phyloP scores from a whole-genome alignment of 1,139 yeast species.

The Saccharomyces pastorianus region DNA sequence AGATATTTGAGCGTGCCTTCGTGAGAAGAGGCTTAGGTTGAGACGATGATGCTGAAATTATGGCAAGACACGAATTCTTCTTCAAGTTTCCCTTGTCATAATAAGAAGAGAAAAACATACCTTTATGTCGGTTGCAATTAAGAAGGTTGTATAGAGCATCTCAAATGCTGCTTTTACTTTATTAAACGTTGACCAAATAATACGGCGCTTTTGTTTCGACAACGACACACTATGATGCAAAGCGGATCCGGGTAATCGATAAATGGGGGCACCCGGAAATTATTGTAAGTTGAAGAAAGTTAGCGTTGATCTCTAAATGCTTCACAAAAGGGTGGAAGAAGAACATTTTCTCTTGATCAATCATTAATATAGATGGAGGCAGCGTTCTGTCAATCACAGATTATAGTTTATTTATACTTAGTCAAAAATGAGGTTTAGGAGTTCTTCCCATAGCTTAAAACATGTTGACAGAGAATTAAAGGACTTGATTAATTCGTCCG shows the following conservation, averaged over 20 bases:
- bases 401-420: background rate
- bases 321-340: background rate
- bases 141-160: background rate
- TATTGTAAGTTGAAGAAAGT: background rate
- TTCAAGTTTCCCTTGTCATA: background rate
- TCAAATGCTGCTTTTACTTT: background rate
- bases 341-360: background rate
- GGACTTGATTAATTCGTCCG: conserved; percentile 36
- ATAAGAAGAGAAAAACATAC: background rate
- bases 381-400: background rate
- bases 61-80: background rate
- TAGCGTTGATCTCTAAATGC: background rate
- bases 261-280: background rate
- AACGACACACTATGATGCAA: background rate
- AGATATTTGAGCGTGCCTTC: background rate
- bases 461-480: conserved; percentile 24
- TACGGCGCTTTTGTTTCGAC: background rate
- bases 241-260: background rate
- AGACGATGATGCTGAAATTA: background rate
- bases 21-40: background rate
- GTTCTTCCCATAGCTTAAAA: background rate
- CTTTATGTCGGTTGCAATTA: background rate
- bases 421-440: conserved; percentile 4
- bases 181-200: background rate
- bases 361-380: background rate